Percentiles rank a stretch among this genome's conserved stretches.
These are phyloP conservation scores for Rutstroemia sp. DNA, from an alignment of 2,329 filamentous ascomycete species.

Conservation along the genomic window DNA sequence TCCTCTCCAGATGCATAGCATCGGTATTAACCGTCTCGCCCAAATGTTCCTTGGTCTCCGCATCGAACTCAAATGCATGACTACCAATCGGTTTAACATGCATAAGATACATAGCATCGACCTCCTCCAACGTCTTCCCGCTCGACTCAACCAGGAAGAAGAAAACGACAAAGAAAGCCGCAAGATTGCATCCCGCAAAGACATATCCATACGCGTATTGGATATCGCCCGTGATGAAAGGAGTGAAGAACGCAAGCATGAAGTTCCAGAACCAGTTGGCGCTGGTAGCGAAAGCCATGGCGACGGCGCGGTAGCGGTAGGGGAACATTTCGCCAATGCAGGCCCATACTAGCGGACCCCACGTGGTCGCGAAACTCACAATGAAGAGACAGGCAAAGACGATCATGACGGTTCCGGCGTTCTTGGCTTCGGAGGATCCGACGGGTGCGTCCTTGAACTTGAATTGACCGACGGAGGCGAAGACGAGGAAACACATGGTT, in stretches of 20 bases:
- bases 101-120: slow-evolving; percentile 24
- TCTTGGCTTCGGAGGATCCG: slow-evolving; percentile 30
- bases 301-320: slow-evolving; percentile 51
- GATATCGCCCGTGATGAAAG: slow-evolving; percentile 67
- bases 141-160: slow-evolving; percentile 69
- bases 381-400: slow-evolving; percentile 70
- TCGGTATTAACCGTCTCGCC: slow-evolving; percentile 1
- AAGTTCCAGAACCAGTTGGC: slow-evolving; percentile 70
- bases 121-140: slow-evolving; percentile 19
- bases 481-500: slow-evolving; percentile 59
- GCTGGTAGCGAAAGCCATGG: slow-evolving; percentile 52
- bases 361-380: slow-evolving; percentile 60
- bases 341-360: slow-evolving; percentile 65
- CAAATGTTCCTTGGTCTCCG: neutral
- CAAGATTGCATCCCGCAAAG: slow-evolving; percentile 64
- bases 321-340: slow-evolving; percentile 63
- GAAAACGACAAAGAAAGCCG: slow-evolving; percentile 59
- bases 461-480: slow-evolving; percentile 46
- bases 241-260: slow-evolving; percentile 67
- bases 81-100: slow-evolving; percentile 31
- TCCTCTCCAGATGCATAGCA: slow-evolving; percentile 2
- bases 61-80: slow-evolving; percentile 3
- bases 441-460: slow-evolving; percentile 38
- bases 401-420: slow-evolving; percentile 62
- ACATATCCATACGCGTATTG: slow-evolving; percentile 66